Conservation (phyloP, 2,329 filamentous ascomycete genomes). For the Fusarium graminum region DNA sequence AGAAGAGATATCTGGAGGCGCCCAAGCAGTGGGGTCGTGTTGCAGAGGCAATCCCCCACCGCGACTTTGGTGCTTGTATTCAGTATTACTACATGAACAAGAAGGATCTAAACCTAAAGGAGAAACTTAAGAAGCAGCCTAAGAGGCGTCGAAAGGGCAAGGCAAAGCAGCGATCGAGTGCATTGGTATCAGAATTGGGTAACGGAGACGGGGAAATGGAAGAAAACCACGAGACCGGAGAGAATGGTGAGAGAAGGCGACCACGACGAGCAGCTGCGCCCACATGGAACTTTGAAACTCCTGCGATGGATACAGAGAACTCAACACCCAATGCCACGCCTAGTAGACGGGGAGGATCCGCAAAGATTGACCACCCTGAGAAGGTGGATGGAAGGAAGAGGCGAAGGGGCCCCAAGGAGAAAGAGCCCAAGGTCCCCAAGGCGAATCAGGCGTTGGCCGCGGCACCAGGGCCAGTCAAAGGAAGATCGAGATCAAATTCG, state of each 20-base stretch:
- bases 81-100: constrained; percentile 89
- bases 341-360: constrained; percentile 61
- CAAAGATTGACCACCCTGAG: constrained; percentile 61
- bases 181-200: constrained; percentile 75
- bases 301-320: constrained; percentile 70
- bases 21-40: constrained; percentile 88
- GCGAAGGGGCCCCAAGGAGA: constrained; percentile 57
- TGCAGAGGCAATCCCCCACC: constrained; percentile 73
- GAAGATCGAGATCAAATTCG: constrained; percentile 68
- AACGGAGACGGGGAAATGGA: constrained; percentile 70
- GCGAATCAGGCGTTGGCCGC: constrained; percentile 62
- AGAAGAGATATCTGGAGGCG: constrained; percentile 78
- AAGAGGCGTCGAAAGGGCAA: constrained; percentile 70
- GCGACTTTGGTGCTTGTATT: constrained; percentile 84
- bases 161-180: constrained; percentile 71
- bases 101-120: constrained; percentile 80
- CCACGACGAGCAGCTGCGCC: constrained; percentile 77
- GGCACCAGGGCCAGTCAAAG: constrained; percentile 59
- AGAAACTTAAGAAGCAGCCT: constrained; percentile 76
- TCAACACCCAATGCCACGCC: constrained; percentile 70
- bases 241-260: constrained; percentile 71
- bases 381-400: constrained; percentile 59
- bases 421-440: constrained; percentile 58
- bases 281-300: constrained; percentile 76
- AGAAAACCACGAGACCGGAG: constrained; percentile 67